Percentiles rank a stretch among this genome's conserved stretches.
phyloP scores from a whole-genome alignment of 106 monocot species.

The Dioscorea alata region DNA sequence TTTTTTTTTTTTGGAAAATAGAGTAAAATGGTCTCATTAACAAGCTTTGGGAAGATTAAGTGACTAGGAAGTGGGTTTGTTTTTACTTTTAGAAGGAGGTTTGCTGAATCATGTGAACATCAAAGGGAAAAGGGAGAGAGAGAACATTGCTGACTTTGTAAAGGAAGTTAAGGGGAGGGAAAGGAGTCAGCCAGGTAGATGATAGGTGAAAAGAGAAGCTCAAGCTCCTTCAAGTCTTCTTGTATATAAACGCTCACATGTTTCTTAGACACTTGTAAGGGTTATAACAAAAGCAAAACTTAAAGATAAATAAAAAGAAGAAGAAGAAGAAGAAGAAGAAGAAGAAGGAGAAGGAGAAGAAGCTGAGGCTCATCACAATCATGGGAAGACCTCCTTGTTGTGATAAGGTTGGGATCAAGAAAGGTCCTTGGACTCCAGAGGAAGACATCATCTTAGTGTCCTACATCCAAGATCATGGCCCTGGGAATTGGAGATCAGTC shows the following conservation, averaged over 20 bases:
- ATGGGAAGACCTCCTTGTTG: slow-evolving; percentile 36
- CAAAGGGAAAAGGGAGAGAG: slow-evolving; percentile 4
- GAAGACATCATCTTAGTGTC: slow-evolving; percentile 58
- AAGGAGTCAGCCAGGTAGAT: slow-evolving; percentile 54
- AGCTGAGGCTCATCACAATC: neutral
- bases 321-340: slow-evolving; percentile 2
- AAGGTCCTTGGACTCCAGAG: slow-evolving; percentile 59
- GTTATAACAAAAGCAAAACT: slow-evolving; percentile 4
- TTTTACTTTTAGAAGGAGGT: neutral
- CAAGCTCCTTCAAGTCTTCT: slow-evolving; percentile 7
- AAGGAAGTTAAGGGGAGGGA: slow-evolving; percentile 18
- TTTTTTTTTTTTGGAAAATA: no score
- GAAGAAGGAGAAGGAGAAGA: neutral
- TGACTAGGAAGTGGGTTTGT: neutral
- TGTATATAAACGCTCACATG: slow-evolving; percentile 43
- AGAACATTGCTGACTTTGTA: slow-evolving; percentile 14
- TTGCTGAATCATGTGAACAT: slow-evolving; percentile 32
- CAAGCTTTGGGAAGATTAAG: neutral
- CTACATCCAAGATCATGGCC: slow-evolving; percentile 52
- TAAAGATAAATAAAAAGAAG: neutral
- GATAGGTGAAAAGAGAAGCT: slow-evolving; percentile 24
- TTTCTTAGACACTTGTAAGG: slow-evolving; percentile 31
- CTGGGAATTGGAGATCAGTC: slow-evolving; percentile 41
- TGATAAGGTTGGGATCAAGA: slow-evolving; percentile 42
- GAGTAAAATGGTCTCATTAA: neutral